A percentile compares a stretch with the other conserved stretches of the same genome.
Evolutionary conservation across 768 basidiomycete species (phyloP).

Genomic region (Termitomyces bulborhizus): DNA sequence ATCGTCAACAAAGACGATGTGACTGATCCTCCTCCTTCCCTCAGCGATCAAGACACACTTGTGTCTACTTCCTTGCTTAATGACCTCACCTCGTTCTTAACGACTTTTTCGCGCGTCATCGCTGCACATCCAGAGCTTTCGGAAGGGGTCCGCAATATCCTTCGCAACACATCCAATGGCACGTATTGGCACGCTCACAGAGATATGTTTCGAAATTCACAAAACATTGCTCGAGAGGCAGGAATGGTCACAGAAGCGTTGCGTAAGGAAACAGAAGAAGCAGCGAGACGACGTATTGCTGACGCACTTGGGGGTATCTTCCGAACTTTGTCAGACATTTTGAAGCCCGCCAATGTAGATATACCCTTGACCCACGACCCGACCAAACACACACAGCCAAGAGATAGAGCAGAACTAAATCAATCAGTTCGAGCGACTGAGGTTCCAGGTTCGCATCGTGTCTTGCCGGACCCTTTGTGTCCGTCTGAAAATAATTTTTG

Average conservation of each 20-base stretch:
- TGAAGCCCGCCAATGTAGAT: background rate
- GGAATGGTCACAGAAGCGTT: conserved; percentile 36
- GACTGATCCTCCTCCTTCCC: conserved; percentile 46
- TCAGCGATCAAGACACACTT: conserved; percentile 25
- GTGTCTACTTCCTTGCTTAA: conserved; percentile 44
- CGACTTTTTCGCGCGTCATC: conserved; percentile 47
- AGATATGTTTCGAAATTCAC: conserved; percentile 52
- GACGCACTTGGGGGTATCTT: conserved; percentile 58
- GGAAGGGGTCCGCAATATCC: conserved; percentile 58
- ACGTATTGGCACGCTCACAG: conserved; percentile 67
- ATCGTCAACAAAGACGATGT: background rate
- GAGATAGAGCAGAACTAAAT: background rate
- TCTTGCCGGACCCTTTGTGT: background rate
- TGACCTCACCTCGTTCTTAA: conserved; percentile 60
- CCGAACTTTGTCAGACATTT: conserved; percentile 38
- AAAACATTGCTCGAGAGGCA: conserved; percentile 43
- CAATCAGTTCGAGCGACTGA: background rate
- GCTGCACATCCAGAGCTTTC: conserved; percentile 67
- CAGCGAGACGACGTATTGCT: conserved; percentile 57
- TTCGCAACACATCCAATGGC: conserved; percentile 55
- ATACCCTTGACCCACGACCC: no score
- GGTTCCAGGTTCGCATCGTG: background rate
- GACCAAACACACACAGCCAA: background rate
- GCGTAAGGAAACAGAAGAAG: conserved; percentile 49
- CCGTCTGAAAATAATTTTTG: background rate